Base-by-base conservation (phyloP, 345 rosid species). In the Cardamine occulta region DNA sequence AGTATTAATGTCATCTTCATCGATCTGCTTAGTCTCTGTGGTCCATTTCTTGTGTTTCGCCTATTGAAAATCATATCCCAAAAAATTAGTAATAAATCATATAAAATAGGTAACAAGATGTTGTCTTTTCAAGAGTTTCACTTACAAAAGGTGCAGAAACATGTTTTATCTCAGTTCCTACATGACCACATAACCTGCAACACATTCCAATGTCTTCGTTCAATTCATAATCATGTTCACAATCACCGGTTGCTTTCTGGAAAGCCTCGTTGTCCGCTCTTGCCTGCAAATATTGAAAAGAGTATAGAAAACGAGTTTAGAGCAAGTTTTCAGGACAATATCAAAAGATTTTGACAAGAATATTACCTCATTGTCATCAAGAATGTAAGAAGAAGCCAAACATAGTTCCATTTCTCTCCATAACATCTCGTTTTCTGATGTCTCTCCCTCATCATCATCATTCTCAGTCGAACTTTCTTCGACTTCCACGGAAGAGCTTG, bases 381-480 rank as follows among this genome's bases (percentile, higher is more conserved):
- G 82, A 42, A 93, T 82, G 86, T 86, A 89, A 56, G 85, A 73
- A 17, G 96, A 87, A 56, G 96, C 91, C 89, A 89, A 64, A 55
- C 82, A 85, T 54, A 89, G 73, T 56, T 91, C 93, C 98, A 93
- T 89, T 79, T 93, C 97, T 77, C 81, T 86, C 98, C 97, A 91
- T 65, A 91, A 71, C 83, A 87, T 82, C 60, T 89, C 96, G 39
- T 45, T 79, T 68, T 88, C 97, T 4, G 94, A 85, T 5, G 63
- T 53, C 64, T 91, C 89, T 58, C 73, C 90, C 8, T 73, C 70
- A 8, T 88, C 91, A 51, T 82, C 83, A 10, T 37, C 39, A 8
- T 8, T 11, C 1, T 76, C 67, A 37, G 58, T 35, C n/a, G 74
- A 77, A 45, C 14, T 62, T 66, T 42, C 68, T 66, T 85, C 82